Evolutionary conservation across 2,329 filamentous ascomycete species (phyloP).

Genomic region (Penicillium palitans): DNA sequence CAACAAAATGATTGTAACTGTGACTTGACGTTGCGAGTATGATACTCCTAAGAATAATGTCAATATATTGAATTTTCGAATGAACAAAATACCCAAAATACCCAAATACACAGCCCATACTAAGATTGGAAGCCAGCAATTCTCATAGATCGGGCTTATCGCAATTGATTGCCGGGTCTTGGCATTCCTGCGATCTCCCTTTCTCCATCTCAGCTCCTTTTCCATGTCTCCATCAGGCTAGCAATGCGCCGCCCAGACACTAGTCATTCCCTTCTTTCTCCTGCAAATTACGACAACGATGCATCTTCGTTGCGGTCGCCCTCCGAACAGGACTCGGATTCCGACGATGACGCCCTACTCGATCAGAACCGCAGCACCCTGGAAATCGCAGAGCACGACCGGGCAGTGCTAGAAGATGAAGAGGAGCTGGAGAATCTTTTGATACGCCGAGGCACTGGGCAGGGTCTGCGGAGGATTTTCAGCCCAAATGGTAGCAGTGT

Average conservation of each 20-base stretch:
- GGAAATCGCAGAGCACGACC: constrained; percentile 69
- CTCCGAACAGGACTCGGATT: constrained; percentile 71
- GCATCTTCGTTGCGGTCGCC: constrained; percentile 63
- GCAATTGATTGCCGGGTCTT: constrained; percentile 2
- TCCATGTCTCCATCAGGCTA: constrained; percentile 29
- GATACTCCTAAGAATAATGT: background rate
- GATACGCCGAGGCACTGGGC: constrained; percentile 40
- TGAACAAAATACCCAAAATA: background rate
- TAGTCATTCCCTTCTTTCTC: constrained; percentile 59
- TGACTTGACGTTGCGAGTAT: no score
- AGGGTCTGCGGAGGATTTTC: constrained; percentile 44
- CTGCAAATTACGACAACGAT: constrained; percentile 67
- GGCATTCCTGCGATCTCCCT: constrained; percentile 9
- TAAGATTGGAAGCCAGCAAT: no score
- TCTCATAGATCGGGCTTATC: constrained; percentile 12
- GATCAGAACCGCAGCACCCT: constrained; percentile 65
- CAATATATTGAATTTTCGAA: no score
- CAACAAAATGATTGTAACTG: background rate
- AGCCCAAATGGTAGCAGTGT: constrained; percentile 48
- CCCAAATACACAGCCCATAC: background rate
- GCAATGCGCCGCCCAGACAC: constrained; percentile 23
- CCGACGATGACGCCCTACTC: constrained; percentile 71
- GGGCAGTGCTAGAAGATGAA: constrained; percentile 71
- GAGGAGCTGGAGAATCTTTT: constrained; percentile 58
- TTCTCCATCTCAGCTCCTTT: constrained; percentile 11